Evolutionary conservation across 805 yeast genomes (phyloP).

Genomic region (Saccharomycopsis amapae): DNA sequence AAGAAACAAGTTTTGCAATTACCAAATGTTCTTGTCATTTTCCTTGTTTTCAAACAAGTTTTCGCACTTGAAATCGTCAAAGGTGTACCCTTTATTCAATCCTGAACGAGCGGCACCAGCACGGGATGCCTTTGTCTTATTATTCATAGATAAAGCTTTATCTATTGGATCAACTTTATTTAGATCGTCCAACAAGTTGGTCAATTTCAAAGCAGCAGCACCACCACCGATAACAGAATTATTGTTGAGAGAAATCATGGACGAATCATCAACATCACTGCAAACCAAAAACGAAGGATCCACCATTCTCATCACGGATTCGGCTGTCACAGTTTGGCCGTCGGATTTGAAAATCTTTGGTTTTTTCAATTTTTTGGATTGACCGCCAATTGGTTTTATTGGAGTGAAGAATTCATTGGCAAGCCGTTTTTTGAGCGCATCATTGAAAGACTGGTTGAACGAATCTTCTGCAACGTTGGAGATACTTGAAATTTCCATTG

Average conservation of each 20-base stretch:
- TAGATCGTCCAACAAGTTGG: slow-evolving; percentile 18
- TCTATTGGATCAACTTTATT: slow-evolving; percentile 21
- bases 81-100: slow-evolving; percentile 13
- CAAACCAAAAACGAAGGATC: slow-evolving; percentile 20
- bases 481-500: slow-evolving; percentile 8
- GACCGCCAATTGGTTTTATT: background rate
- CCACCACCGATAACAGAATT: background rate
- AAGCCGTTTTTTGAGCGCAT: slow-evolving; percentile 10
- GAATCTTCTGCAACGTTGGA: slow-evolving; percentile 2
- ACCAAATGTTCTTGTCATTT: background rate
- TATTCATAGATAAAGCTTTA: slow-evolving; percentile 7
- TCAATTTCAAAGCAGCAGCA: slow-evolving; percentile 3
- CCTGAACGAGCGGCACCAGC: slow-evolving; percentile 3
- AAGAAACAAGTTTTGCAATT: too few relatives aligned
- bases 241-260: slow-evolving; percentile 14
- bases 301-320: slow-evolving; percentile 22
- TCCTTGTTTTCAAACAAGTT: too few relatives aligned
- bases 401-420: slow-evolving; percentile 14
- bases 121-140: background rate
- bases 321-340: slow-evolving; percentile 22
- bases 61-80: slow-evolving; percentile 1
- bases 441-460: slow-evolving; percentile 14
- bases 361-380: slow-evolving; percentile 19
- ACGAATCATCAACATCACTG: slow-evolving; percentile 21
- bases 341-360: slow-evolving; percentile 22